A percentile compares a stretch with the other conserved stretches of the same genome.
phyloP scores from a whole-genome alignment of 225 moss, liverwort and hornwort species.

The Straminergon stramineum region DNA sequence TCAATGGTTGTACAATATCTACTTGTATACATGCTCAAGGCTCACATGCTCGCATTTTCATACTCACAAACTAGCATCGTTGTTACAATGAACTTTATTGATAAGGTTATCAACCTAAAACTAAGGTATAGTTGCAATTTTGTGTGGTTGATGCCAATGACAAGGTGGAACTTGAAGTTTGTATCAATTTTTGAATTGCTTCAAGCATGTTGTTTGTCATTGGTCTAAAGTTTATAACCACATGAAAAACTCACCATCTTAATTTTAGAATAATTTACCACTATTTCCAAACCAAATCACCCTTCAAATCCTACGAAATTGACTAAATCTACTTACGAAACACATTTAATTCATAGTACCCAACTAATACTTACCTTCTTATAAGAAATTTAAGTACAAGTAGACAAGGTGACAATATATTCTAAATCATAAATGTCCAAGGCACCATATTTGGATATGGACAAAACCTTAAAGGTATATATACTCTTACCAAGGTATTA shows the following conservation, averaged over 20 bases:
- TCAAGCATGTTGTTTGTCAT: background rate
- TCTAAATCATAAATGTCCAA: background rate
- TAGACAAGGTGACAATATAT: background rate
- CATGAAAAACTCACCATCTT: background rate
- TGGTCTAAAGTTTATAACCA: background rate
- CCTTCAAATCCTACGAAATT: too few species aligned
- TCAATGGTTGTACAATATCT: too few species aligned
- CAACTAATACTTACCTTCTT: background rate
- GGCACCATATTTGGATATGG: background rate
- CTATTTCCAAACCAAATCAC: background rate
- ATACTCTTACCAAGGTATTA: background rate
- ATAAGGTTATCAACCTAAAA: background rate
- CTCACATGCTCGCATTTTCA: too few species aligned
- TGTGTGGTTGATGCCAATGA: background rate
- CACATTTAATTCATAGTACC: background rate
- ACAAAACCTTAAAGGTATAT: too few species aligned
- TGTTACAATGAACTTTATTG: accelerated
- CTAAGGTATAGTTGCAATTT: background rate
- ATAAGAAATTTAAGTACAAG: background rate
- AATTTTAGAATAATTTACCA: background rate
- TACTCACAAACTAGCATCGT: too few species aligned
- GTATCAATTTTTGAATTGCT: background rate
- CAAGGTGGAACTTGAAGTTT: background rate
- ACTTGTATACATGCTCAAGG: too few species aligned
- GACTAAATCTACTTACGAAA: background rate